phyloP scores from a whole-genome alignment of 306 rosid genomes.

The Neltuma alba region DNA sequence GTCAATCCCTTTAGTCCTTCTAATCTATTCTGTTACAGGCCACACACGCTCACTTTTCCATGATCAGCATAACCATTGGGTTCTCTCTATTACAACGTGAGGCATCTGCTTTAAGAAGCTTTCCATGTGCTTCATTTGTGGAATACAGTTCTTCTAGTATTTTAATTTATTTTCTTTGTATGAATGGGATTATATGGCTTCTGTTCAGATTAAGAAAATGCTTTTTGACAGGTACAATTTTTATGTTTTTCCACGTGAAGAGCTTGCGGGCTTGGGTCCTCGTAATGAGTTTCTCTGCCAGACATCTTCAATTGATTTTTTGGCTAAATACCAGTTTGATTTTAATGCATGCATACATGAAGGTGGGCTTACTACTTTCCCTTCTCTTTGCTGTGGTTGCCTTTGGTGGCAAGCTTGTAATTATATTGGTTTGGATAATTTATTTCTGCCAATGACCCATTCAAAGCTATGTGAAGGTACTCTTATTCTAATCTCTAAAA shows the following conservation, averaged over 20 bases:
- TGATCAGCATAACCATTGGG: slow-evolving; percentile 1
- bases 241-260: slow-evolving; percentile 86
- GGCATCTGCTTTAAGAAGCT: not conserved
- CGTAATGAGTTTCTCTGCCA: slow-evolving; percentile 84
- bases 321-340: slow-evolving; percentile 91
- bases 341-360: slow-evolving; percentile 83
- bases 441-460: not conserved
- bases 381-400: slow-evolving; percentile 26
- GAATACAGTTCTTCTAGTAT: not conserved
- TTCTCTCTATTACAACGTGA: not conserved
- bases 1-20: not conserved
- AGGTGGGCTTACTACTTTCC: slow-evolving; percentile 60
- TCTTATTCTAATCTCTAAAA: not conserved
- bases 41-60: not conserved
- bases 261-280: slow-evolving; percentile 53
- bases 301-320: slow-evolving; percentile 84
- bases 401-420: slow-evolving; percentile 15
- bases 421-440: slow-evolving; percentile 18
- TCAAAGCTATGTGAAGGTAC: not conserved
- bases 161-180: slow-evolving; percentile 14
- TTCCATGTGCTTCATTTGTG: not conserved
- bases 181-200: slow-evolving; percentile 16
- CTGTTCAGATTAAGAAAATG: slow-evolving; percentile 34
- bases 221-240: slow-evolving; percentile 75
- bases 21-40: not conserved